Conservation (phyloP, 257 asterid species). For the Solanum paucissectum region DNA sequence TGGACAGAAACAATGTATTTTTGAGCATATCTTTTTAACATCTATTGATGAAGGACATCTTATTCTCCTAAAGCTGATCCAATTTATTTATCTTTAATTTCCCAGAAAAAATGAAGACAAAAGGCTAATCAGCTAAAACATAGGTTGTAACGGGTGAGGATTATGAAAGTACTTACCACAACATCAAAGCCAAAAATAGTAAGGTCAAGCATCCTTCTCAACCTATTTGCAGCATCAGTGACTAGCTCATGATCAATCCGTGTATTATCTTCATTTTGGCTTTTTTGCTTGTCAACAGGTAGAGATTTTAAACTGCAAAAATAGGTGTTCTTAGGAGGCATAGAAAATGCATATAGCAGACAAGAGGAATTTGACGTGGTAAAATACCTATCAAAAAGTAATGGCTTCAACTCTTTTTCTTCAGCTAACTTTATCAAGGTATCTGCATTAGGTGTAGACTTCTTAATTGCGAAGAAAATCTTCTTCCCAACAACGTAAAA, state of each 20-base stretch:
- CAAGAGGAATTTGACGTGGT: not conserved
- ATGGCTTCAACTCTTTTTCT: slow-evolving; percentile 46
- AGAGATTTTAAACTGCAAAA: slow-evolving; percentile 79
- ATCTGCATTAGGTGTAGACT: slow-evolving; percentile 81
- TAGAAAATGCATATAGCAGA: slow-evolving; percentile 6
- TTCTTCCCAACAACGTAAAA: slow-evolving; percentile 82
- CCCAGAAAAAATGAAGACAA: not conserved
- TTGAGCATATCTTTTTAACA: not conserved
- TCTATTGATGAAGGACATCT: not conserved
- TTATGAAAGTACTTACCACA: slow-evolving; percentile 46
- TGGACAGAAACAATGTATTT: not conserved
- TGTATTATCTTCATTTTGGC: slow-evolving; percentile 14
- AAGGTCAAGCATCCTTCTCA: slow-evolving; percentile 60
- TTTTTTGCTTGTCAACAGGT: slow-evolving; percentile 36
- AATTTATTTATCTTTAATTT: not conserved
- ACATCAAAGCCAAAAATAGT: slow-evolving; percentile 91
- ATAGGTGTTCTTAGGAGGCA: not conserved
- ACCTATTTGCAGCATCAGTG: slow-evolving; percentile 66
- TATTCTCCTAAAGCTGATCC: not conserved
- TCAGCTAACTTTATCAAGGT: slow-evolving; percentile 44
- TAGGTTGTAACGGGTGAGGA: not conserved
- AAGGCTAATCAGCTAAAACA: not conserved
- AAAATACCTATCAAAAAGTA: slow-evolving; percentile 81
- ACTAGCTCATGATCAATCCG: slow-evolving; percentile 72
- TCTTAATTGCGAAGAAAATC: slow-evolving; percentile 67